Percentiles rank a stretch among this genome's conserved stretches.
These are phyloP conservation scores for Coriolopsis trogii DNA, from an alignment of 1,284 basidiomycete genomes.

Conservation along the genomic window DNA sequence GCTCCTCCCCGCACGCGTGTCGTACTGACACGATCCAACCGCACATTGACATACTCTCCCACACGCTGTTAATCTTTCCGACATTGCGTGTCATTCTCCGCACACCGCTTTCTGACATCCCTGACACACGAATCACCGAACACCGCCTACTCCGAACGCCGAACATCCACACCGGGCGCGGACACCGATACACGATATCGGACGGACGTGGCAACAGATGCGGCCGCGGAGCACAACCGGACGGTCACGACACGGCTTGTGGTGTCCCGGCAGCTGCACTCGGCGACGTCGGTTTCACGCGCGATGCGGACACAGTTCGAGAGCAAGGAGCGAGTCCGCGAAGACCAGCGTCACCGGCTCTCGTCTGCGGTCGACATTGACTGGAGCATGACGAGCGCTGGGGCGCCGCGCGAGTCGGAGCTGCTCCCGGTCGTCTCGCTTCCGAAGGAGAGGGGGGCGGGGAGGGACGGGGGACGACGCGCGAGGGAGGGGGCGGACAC, in stretches of 20 bases:
- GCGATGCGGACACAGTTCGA: slow-evolving; percentile 29
- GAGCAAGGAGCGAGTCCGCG: slow-evolving; percentile 11
- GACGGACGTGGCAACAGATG: too few relatives aligned
- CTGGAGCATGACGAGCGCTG: slow-evolving; percentile 12
- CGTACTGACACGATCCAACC: not conserved
- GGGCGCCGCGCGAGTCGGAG: not conserved
- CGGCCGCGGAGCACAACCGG: slow-evolving; percentile 27
- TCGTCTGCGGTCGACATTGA: slow-evolving; percentile 17
- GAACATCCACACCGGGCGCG: too few relatives aligned
- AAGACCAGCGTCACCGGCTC: slow-evolving; percentile 6
- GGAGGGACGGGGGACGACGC: not conserved
- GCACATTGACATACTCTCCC: too few relatives aligned
- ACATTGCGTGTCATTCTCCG: too few relatives aligned
- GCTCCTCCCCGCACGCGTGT: not conserved
- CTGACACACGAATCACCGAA: not conserved
- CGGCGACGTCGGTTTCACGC: slow-evolving; percentile 22
- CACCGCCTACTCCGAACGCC: not conserved
- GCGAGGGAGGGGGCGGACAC: not conserved
- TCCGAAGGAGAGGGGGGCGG: not conserved
- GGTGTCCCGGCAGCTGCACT: slow-evolving; percentile 21
- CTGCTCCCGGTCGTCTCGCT: not conserved
- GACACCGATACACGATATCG: too few relatives aligned
- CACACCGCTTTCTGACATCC: not conserved
- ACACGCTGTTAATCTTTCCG: too few relatives aligned
- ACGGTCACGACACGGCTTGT: slow-evolving; percentile 24